These are phyloP conservation scores for Albugo laibachii DNA, from an alignment of 352 stramenopile species.

Conservation along the genomic window DNA sequence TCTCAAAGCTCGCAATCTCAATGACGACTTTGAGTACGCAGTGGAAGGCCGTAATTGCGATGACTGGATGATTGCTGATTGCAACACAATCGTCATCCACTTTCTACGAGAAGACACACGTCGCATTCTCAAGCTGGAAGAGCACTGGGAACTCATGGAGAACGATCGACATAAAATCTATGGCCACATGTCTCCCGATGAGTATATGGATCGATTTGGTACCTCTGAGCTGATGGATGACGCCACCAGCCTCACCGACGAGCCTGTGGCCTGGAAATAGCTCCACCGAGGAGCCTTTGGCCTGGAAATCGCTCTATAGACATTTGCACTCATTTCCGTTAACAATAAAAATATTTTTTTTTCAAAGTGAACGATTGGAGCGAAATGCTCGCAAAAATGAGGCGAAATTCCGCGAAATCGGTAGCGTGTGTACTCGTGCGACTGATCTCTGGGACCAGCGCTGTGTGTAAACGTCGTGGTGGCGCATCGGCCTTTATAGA, in stretches of 20 bases:
- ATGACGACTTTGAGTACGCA: conserved; percentile 58
- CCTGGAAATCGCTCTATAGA: too few relatives aligned
- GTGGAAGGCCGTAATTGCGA: conserved; percentile 79
- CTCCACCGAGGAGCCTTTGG: too few relatives aligned
- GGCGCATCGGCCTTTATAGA: conserved; percentile 40
- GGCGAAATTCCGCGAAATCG: too few relatives aligned
- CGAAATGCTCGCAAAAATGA: too few relatives aligned
- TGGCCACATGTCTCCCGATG: conserved; percentile 60
- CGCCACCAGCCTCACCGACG: too few relatives aligned
- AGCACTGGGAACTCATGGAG: conserved; percentile 73
- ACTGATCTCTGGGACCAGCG: too few relatives aligned
- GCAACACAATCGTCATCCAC: conserved; percentile 80
- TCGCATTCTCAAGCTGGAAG: conserved; percentile 47
- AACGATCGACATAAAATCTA: conserved; percentile 64
- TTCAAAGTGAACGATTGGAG: too few relatives aligned
- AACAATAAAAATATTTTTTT: too few relatives aligned
- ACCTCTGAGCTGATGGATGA: conserved; percentile 74
- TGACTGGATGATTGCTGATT: conserved; percentile 86
- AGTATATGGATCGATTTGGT: conserved; percentile 78
- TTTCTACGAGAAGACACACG: conserved; percentile 64
- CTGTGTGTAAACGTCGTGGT: conserved; percentile 40
- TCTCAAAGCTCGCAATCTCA: conserved; percentile 39
- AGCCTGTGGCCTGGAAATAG: too few relatives aligned
- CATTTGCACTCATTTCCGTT: too few relatives aligned
- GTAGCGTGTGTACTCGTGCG: too few relatives aligned